Evolutionary conservation across 192 early-diverging fungal genomes (phyloP).

Genomic region (Entomortierella lignicola): DNA sequence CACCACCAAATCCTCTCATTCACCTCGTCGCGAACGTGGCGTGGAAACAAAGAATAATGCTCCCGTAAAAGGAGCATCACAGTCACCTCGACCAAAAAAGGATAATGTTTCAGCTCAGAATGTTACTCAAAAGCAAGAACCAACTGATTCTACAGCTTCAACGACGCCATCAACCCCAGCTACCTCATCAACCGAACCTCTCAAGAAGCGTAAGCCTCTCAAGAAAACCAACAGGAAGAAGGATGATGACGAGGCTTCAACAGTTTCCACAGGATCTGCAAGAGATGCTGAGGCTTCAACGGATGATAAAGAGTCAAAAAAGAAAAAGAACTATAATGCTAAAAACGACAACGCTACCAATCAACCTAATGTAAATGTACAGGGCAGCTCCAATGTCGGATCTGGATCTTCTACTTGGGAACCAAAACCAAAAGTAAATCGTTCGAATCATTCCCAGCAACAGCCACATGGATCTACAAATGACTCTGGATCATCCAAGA

Average conservation of each 20-base stretch:
- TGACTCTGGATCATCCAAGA: not conserved
- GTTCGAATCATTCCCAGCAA: not conserved
- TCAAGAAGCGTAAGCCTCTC: constrained; percentile 27
- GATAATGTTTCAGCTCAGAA: not conserved
- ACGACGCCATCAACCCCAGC: not conserved
- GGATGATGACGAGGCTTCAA: constrained; percentile 29
- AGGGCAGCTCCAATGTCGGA: not conserved
- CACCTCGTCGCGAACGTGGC: constrained; percentile 30
- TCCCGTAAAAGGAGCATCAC: not conserved
- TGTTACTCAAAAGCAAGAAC: not conserved
- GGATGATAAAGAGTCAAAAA: not conserved
- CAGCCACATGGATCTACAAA: not conserved
- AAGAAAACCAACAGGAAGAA: constrained; percentile 21
- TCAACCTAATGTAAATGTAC: not conserved
- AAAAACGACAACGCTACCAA: not conserved
- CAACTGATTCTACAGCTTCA: not conserved
- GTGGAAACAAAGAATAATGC: constrained; percentile 3
- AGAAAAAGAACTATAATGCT: not conserved
- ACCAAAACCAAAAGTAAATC: constrained; percentile 10
- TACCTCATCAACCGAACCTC: not conserved
- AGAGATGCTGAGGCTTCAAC: constrained; percentile 1
- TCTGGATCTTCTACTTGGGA: not conserved
- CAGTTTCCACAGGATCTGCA: not conserved
- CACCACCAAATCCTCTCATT: constrained; percentile 18
- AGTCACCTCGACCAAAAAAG: not conserved